These are phyloP conservation scores for Diutina siamensis DNA, from an alignment of 1,139 yeast genomes.

Conservation along the genomic window DNA sequence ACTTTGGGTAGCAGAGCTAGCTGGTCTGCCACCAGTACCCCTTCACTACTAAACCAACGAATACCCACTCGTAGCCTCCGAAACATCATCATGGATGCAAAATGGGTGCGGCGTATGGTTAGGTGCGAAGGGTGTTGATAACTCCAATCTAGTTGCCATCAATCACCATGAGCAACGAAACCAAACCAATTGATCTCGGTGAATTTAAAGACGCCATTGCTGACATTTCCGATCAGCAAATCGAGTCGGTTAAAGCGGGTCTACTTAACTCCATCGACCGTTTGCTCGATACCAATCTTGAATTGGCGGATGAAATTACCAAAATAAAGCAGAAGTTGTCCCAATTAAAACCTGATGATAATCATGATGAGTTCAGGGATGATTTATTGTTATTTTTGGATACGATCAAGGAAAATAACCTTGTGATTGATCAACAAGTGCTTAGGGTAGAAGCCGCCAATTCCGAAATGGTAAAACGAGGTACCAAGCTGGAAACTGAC, in stretches of 20 bases:
- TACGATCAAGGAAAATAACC: conserved; percentile 23
- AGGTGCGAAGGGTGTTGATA: background rate
- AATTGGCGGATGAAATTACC: background rate
- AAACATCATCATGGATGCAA: background rate
- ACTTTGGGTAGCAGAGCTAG: conserved; percentile 13
- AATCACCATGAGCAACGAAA: background rate
- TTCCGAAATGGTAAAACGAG: conserved; percentile 19
- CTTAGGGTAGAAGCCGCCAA: conserved; percentile 15
- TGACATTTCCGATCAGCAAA: conserved; percentile 25
- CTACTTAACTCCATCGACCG: conserved; percentile 7
- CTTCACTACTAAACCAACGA: background rate
- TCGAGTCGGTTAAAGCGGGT: conserved; percentile 11
- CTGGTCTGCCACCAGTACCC: background rate
- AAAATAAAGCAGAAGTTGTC: background rate
- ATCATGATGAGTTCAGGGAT: conserved; percentile 8
- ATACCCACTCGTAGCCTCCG: background rate
- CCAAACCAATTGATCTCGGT: conserved; percentile 17
- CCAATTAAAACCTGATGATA: background rate
- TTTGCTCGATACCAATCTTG: conserved; percentile 3
- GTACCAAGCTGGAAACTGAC: conserved; percentile 11
- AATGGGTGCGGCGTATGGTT: no score
- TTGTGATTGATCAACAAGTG: conserved; percentile 20
- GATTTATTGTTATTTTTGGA: conserved; percentile 20
- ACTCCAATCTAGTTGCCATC: background rate
- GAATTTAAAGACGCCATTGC: conserved; percentile 21